Base-by-base conservation (phyloP, 176 grass and related monocot species). In the Avena sativa region DNA sequence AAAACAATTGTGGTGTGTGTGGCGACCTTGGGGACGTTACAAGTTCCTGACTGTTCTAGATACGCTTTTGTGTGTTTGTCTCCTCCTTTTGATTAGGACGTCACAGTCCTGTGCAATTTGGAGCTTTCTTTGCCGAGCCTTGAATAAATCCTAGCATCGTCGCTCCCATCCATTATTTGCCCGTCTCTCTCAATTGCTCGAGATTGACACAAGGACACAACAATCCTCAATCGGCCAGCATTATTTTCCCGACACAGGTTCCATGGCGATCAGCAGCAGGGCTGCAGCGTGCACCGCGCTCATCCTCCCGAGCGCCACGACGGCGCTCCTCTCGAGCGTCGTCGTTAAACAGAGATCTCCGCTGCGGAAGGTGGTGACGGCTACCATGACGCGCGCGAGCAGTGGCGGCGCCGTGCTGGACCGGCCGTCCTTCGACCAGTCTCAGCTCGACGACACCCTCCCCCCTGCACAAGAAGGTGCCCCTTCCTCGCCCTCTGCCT, bases 381-480 rank as follows among this genome's bases (percentile, higher is more conserved):
- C 23, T 8, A 51, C 76, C 2, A 60, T 56, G 6, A 38, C 50
- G 14, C 43, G 11, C 9, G 85, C 76, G 55, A 69, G 12, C 66
- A 14, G 71, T n/a, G 83, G 71, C 67, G 92, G 79, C 74, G 73
- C 79, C 43, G 66, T 91, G 48, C 84, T 97, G 82, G 95, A 95
- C 32, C 79, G 57, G 61, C 91, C 91, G 83, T 55, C 89, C 36
- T 92, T 90, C 62, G 93, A 89, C 50, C 89, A 91, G 84, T 92
- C 91, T 57, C 89, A 89, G 85, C 77, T 98, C 17, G 93, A 91
- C 17, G 93, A 91, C 12, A 19, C 74, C 26, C 55, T 85, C 13
- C 95, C 91, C 9, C 55, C 71, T 53, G 34, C 61, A 23, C 49
- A 89, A 81, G 95, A 91, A 93, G 95, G 94, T 96, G 84, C 40